Evolutionary conservation across 78 protist genomes (phyloP).

Genomic region (Dictyostelium discoideum): dicty_2.7 NC_007091.3:1002001-1002500

Average conservation of each 20-base stretch:
- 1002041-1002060: conserved; percentile 59
- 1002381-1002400: background rate
- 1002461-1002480: background rate
- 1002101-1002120: conserved; percentile 31
- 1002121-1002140: conserved; percentile 72
- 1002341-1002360: conserved; percentile 33
- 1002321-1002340: background rate
- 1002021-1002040: conserved; percentile 31
- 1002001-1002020: background rate
- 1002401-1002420: conserved; percentile 8
- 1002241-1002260: conserved; percentile 1
- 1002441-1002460: conserved; percentile 60
- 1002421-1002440: conserved; percentile 41
- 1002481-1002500: conserved; percentile 43
- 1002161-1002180: background rate
- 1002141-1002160: background rate
- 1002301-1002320: conserved; percentile 3
- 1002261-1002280: conserved; percentile 16
- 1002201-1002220: conserved; percentile 53
- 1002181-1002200: background rate
- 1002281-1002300: conserved; percentile 35
- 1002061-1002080: background rate
- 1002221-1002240: background rate
- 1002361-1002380: conserved; percentile 50
- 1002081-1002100: conserved; percentile 1